Percentiles rank a stretch among this genome's conserved stretches.
phyloP scores from a whole-genome alignment of 2,329 filamentous ascomycete species.

The Aspergillus awamori region DNA sequence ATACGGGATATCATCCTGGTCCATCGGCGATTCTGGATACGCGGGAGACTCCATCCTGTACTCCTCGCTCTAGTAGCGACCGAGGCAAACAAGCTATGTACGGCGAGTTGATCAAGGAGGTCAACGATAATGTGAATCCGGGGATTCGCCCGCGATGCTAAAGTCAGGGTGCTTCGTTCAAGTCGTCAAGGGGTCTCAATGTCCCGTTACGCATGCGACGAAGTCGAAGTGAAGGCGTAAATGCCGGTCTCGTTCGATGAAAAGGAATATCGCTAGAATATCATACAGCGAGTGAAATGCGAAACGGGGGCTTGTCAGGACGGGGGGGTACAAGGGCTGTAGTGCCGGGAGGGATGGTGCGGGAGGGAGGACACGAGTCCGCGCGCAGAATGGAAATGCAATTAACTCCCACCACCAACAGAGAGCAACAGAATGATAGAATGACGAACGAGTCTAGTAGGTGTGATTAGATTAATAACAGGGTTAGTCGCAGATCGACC shows the following conservation, averaged over 20 bases:
- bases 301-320: slow-evolving; percentile 6
- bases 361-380: slow-evolving; percentile 17
- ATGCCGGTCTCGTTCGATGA: slow-evolving; percentile 7
- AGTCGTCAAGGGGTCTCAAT: slow-evolving; percentile 9
- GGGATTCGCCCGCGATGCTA: slow-evolving; percentile 15
- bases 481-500: slow-evolving; percentile 15
- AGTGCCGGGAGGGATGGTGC: slow-evolving; percentile 3
- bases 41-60: slow-evolving; percentile 57
- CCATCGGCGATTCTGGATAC: slow-evolving; percentile 65
- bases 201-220: slow-evolving; percentile 17
- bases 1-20: slow-evolving; percentile 77
- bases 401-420: slow-evolving; percentile 11
- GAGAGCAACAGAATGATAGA: slow-evolving; percentile 7
- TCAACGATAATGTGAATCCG: slow-evolving; percentile 3
- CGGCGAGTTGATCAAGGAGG: slow-evolving; percentile 1
- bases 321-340: slow-evolving; percentile 5
- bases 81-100: neutral
- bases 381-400: slow-evolving; percentile 15
- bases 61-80: slow-evolving; percentile 5
- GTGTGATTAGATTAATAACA: slow-evolving; percentile 13
- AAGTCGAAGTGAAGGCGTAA: neutral
- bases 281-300: slow-evolving; percentile 4
- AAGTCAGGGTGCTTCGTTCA: slow-evolving; percentile 14
- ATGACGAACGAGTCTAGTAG: slow-evolving; percentile 12
- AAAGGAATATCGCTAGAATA: slow-evolving; percentile 9